Conservation (phyloP, 768 basidiomycete species). For the Leccinum uliginosum region DNA sequence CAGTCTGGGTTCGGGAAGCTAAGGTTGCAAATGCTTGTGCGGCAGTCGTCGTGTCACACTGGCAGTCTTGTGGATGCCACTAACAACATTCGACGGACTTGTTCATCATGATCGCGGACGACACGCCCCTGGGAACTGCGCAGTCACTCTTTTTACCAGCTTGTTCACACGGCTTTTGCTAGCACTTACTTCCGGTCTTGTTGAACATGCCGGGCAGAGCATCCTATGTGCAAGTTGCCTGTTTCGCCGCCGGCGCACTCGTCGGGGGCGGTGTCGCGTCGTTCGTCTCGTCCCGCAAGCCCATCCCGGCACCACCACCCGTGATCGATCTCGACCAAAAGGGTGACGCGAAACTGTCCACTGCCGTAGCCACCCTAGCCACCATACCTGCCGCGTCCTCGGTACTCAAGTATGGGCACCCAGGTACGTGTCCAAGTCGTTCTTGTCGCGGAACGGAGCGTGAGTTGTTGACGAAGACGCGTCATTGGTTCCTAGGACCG, state of each 20-base stretch:
- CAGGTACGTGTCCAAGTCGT: constrained; percentile 13
- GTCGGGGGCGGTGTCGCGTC: constrained; percentile 74
- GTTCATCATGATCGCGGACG: too few species aligned
- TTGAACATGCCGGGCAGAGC: constrained; percentile 38
- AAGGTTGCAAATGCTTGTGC: background rate
- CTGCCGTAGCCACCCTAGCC: constrained; percentile 18
- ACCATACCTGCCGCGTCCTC: constrained; percentile 21
- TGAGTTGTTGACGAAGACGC: constrained; percentile 1
- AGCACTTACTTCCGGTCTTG: background rate
- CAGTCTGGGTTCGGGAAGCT: background rate
- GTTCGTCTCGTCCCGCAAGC: constrained; percentile 36
- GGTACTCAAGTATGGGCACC: constrained; percentile 46
- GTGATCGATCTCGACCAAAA: constrained; percentile 44
- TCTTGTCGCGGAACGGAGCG: background rate
- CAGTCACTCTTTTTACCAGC: background rate
- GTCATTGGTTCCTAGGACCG: constrained; percentile 54
- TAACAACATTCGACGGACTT: too few species aligned
- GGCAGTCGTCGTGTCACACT: too few species aligned
- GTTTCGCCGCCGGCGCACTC: constrained; percentile 80
- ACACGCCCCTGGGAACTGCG: background rate
- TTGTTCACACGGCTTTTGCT: background rate
- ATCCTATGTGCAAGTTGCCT: constrained; percentile 55
- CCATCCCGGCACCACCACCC: constrained; percentile 19
- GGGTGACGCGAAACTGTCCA: constrained; percentile 41
- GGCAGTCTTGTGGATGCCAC: too few species aligned